Evolutionary conservation across 192 early-diverging fungal genomes (phyloP).

Genomic region (Chytriomyces hyalinus): DNA sequence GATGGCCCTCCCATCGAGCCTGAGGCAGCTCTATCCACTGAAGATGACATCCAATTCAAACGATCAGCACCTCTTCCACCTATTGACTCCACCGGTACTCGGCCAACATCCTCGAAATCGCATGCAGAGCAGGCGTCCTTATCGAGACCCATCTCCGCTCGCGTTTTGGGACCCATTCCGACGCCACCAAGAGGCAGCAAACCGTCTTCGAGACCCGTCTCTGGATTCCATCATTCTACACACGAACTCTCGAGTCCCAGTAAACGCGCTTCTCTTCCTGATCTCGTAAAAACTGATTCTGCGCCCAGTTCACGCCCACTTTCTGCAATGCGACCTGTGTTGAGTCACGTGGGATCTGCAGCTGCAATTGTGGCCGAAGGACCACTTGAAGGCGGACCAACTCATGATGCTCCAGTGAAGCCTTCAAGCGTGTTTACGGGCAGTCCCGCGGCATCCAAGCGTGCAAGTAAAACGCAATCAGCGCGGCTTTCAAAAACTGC

Average conservation of each 20-base stretch:
- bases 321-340: background rate
- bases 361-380: too few species aligned
- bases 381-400: too few species aligned
- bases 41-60: background rate
- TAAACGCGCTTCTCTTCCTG: slow-evolving; percentile 9
- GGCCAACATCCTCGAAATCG: slow-evolving; percentile 2
- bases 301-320: slow-evolving; percentile 18
- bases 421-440: too few species aligned
- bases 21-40: background rate
- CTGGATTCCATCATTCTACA: background rate
- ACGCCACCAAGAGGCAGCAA: slow-evolving; percentile 20
- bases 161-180: slow-evolving; percentile 10
- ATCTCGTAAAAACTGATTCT: slow-evolving; percentile 16
- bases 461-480: too few species aligned
- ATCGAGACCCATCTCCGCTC: slow-evolving; percentile 19
- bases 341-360: background rate
- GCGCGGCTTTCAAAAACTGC: too few species aligned
- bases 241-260: background rate
- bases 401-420: too few species aligned
- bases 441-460: too few species aligned
- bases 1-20: background rate
- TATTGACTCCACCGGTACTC: slow-evolving; percentile 1
- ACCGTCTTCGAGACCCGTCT: slow-evolving; percentile 20
- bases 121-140: background rate
- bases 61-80: slow-evolving; percentile 10